These are phyloP conservation scores for Fraxinus greggii DNA, from an alignment of 305 asterid genomes.

Conservation along the genomic window DNA sequence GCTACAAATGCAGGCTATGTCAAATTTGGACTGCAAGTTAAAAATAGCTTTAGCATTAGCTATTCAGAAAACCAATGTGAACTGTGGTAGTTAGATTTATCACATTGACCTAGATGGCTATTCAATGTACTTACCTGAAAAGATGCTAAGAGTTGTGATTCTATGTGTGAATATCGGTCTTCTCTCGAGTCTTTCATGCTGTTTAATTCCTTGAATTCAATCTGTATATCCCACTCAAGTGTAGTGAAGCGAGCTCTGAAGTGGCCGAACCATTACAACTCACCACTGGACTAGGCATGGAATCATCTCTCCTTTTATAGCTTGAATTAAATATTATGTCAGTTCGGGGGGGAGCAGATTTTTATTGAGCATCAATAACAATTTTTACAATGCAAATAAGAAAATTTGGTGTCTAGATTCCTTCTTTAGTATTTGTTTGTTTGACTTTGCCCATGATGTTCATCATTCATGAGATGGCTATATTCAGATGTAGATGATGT, in stretches of 20 bases:
- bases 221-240: neutral
- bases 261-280: neutral
- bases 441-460: neutral
- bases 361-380: neutral
- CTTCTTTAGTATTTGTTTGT: neutral
- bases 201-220: neutral
- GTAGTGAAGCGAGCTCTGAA: neutral
- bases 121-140: neutral
- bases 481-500: constrained; percentile 1
- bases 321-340: neutral
- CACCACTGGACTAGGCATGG: neutral
- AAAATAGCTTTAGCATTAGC: neutral
- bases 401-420: neutral
- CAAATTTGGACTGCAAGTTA: neutral
- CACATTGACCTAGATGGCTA: neutral
- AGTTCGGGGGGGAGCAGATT: neutral
- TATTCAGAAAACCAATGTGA: neutral
- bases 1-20: neutral
- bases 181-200: neutral
- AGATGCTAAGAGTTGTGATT: neutral
- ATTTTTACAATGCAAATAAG: neutral
- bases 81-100: neutral
- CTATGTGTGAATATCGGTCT: neutral
- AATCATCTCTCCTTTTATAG: neutral
- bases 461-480: neutral